Evolutionary conservation across 2,329 filamentous ascomycete species (phyloP), one percentile per base, ranked within the genome.

Genomic region (Aspergillus fumigatus): DNA sequence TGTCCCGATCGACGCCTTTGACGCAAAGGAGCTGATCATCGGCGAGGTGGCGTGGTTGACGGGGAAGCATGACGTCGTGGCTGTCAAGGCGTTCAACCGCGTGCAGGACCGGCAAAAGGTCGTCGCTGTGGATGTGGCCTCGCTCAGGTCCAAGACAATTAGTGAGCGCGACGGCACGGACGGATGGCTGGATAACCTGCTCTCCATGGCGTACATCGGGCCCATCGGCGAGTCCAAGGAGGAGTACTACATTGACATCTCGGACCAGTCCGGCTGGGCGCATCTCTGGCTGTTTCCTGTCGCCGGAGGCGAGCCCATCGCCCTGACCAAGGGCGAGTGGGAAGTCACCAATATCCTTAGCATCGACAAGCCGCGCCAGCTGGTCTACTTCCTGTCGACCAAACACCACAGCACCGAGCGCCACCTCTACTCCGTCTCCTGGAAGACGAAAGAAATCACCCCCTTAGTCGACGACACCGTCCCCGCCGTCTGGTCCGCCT

Each of bases 31-130:
- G 53, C 75, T 86, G 26, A 81, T 89, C 50, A 80, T 89, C 51
- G 86, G 86, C 2, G 86, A 89, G 67, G 81, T 89, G 3, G 79
- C 82, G 0, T 89, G 87, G 87, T 74, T 88, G 21, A 88, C 86
- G 0, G 80, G 84, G 7, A 74, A 74, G 4, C 85, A 88, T 66
- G 75, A 79, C n/a, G 80, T 79, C 43, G 76, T 89, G 41, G 77
- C 87, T 40, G 86, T 87, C 70, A 82, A 85, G 11, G 83, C 83
- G 0, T 89, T 83, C 73, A 88, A 89, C 69, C 83, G 87, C 4
- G 84, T 88, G 0, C 87, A 89, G 64, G 85, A 88, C 60, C 72
- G 77, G 1, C 84, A 87, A 56, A 86, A 85, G 59, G 75, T 87
- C 14, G 80, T 89, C 1, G 71, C 83, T 0, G 82, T 89, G 3